phyloP scores from a whole-genome alignment of 768 basidiomycete species.

The Suillus hirtellus region DNA sequence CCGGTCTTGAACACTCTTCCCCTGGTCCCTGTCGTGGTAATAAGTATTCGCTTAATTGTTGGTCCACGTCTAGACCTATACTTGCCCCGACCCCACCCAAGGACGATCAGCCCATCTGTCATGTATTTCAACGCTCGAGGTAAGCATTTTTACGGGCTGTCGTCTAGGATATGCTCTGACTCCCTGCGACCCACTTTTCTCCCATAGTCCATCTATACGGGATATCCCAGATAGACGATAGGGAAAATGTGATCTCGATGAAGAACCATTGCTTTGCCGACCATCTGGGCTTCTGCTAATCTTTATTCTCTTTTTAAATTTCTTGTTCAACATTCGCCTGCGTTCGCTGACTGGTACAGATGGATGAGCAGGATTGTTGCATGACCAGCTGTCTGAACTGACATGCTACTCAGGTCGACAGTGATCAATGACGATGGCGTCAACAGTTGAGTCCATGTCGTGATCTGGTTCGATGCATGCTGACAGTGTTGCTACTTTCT shows the following conservation, averaged over 20 bases:
- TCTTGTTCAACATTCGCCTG: background rate
- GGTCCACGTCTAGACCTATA: too few species aligned
- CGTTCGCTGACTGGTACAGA: background rate
- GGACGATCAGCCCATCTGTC: background rate
- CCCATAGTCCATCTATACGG: background rate
- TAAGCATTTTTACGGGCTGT: background rate
- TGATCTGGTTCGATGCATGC: background rate
- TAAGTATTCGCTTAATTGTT: too few species aligned
- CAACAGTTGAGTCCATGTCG: too few species aligned
- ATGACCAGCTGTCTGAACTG: background rate
- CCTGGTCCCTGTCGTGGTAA: too few species aligned
- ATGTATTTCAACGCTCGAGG: background rate
- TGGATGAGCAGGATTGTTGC: background rate
- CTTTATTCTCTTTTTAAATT: background rate
- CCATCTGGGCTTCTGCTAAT: background rate
- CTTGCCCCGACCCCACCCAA: background rate
- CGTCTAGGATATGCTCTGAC: background rate
- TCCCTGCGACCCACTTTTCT: background rate
- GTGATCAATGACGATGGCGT: background rate
- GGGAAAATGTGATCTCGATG: background rate
- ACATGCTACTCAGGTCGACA: background rate
- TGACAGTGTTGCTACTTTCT: background rate
- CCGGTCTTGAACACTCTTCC: too few species aligned
- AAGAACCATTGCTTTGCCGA: background rate
- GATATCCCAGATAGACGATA: background rate